Evolutionary conservation across 2,329 filamentous ascomycete genomes (phyloP), one percentile per base, ranked within the genome.

Genomic region (Pseudopyricularia cyperi): DNA sequence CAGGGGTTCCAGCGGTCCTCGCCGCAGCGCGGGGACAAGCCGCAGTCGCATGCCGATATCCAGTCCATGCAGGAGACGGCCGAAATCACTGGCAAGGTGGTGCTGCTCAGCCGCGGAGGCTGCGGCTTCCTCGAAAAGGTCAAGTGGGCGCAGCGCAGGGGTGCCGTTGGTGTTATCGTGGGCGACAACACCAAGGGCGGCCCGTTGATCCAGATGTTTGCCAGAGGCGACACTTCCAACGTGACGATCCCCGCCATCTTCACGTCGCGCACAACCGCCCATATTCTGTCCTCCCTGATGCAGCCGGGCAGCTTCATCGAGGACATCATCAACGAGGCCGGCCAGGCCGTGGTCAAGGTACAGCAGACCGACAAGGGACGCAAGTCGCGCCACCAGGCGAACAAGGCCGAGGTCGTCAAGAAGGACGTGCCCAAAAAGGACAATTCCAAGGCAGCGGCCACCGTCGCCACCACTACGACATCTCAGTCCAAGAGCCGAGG

Each of bases 81-180:
- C 22, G 91, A 97, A 65, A 97, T 98, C 57, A 77, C 83, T 32
- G 93, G 93, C 58, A 97, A 95, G 68, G 81, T 98, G 48, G 93
- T 95, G 2, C 72, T 98, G 51, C 74, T 98, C 53, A 94, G 88
- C 65, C 82, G 93, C 52, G 93, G 93, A 53, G 93, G 91, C 7
- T 98, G 93, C 66, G 93, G 93, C 5, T 98, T 98, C 65, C 69
- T 96, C 55, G 91, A 97, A 64, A 98, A 98, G 68, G 89, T 93
- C 57, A 91, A 94, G 71, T 98, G 93, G 93, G 89, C 87, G 12
- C 93, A 98, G 66, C 79, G 89, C 55, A 80, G 93, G 62, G 93
- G 93, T 24, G 93, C 86, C 19, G 77, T 89, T 54, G 93, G 88
- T 34, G 73, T 98, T 55, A 94, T 98, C 57, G 90, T 98, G 3